Conservation (phyloP, 768 basidiomycete genomes). For the Termitomyces sp. region DNA sequence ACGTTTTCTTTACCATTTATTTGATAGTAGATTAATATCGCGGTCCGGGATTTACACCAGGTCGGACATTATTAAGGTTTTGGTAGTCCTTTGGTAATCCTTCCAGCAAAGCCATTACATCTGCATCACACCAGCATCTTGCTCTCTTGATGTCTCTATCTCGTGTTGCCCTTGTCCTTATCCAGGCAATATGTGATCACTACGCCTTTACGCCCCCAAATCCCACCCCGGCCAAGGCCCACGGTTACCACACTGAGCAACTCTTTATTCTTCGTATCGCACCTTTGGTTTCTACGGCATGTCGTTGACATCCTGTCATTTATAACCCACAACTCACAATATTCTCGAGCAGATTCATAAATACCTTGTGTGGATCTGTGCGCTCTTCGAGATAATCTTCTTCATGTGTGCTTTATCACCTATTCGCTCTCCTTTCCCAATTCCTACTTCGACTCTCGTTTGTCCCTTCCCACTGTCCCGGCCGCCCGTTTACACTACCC, state of each 20-base stretch:
- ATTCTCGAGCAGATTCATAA: slow-evolving; percentile 10
- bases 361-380: slow-evolving; percentile 16
- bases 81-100: too few relatives aligned
- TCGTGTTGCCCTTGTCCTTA: slow-evolving; percentile 35
- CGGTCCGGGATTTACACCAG: too few relatives aligned
- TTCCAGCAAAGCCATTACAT: neutral
- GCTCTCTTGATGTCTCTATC: slow-evolving; percentile 36
- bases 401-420: slow-evolving; percentile 12
- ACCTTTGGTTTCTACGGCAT: slow-evolving; percentile 41
- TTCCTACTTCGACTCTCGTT: slow-evolving; percentile 27
- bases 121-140: neutral
- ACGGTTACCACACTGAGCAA: slow-evolving; percentile 43
- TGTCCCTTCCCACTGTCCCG: slow-evolving; percentile 20
- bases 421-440: slow-evolving; percentile 19
- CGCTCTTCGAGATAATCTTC: slow-evolving; percentile 14
- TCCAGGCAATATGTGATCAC: slow-evolving; percentile 42
- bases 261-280: slow-evolving; percentile 44
- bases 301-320: neutral
- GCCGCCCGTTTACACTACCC: slow-evolving; percentile 20
- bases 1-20: too few relatives aligned
- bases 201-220: slow-evolving; percentile 45
- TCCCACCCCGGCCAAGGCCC: slow-evolving; percentile 38
- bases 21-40: too few relatives aligned
- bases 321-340: neutral
- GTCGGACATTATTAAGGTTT: too few relatives aligned